Evolutionary conservation across 2,329 filamentous ascomycete species (phyloP), one percentile per base, ranked within the genome.

Genomic region (Venturia nashicola): DNA sequence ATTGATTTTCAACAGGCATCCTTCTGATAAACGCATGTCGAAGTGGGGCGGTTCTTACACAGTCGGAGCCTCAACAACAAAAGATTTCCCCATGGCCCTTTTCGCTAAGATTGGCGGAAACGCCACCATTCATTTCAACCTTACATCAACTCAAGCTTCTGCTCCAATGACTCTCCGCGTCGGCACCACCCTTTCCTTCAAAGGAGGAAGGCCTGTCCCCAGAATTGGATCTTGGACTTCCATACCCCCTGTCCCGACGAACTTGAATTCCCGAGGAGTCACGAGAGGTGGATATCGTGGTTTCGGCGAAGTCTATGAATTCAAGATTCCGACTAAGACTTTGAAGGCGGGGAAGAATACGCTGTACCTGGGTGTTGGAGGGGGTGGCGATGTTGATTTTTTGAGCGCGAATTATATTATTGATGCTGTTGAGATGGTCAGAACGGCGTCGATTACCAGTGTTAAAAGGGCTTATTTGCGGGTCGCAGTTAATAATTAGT

Each of bases 261-360:
- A 86, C 73, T 83, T 89, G 60, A 80, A 88, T 70, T 85, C 82
- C 5, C 79, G 86, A 18, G 86, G 86, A 14, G 79, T 88, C 1
- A 88, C 86, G 0, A 77, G 86, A 14, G 86, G 86, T 12, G 84
- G 84, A 0, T 88, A 88, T 69, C 77, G 84, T 8, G 86, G 86
- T 0, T 76, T 78, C 62, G 85, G 85, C 5, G 85, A 89, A 68
- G 79, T 87, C 6, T 88, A 88, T 69, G 79, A 85, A 65, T 80
- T 83, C 57, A 75, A 73, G n/a, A 80, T 88, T 59, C 83, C 85
- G 0, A 74, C 80, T 1, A 84, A 84, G 0, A 84, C 77, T 2
- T 77, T 89, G 59, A 77, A 82, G 8, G 75, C 76, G n/a, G 86
- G 85, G 0, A 73, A 73, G 8, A 89, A 88, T 69, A 86, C 83